A percentile compares a stretch with the other conserved stretches of the same genome.
phyloP scores from a whole-genome alignment of 331 rosid species.

The Prunus yedoensis region DNA sequence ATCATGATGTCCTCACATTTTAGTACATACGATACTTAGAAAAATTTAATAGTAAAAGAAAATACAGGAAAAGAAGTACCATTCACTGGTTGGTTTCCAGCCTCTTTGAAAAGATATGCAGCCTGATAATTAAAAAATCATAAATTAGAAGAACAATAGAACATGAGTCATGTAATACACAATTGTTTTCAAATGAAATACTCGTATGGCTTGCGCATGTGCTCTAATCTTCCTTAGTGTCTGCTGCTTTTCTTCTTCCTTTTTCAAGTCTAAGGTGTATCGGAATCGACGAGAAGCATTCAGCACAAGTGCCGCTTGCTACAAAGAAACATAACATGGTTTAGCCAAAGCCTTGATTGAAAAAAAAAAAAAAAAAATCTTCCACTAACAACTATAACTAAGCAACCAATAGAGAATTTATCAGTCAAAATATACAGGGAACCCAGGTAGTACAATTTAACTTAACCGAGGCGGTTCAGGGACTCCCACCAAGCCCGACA shows the following conservation, averaged over 20 bases:
- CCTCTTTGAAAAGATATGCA: slow-evolving; percentile 75
- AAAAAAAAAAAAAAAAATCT: not conserved
- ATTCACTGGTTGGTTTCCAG: slow-evolving; percentile 27
- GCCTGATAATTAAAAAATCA: slow-evolving; percentile 52
- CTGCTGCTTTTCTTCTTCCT: slow-evolving; percentile 78
- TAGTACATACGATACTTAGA: not conserved
- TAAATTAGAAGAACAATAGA: slow-evolving; percentile 21
- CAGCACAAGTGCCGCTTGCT: slow-evolving; percentile 99
- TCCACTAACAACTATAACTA: not conserved
- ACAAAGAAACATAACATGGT: slow-evolving; percentile 20
- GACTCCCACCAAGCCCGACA: not conserved
- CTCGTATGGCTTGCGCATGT: slow-evolving; percentile 87
- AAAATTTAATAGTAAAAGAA: not conserved
- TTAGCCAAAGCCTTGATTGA: slow-evolving; percentile 14
- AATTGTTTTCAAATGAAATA: slow-evolving; percentile 30
- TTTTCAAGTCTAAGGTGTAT: slow-evolving; percentile 95
- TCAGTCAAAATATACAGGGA: slow-evolving; percentile 1
- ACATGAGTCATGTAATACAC: slow-evolving; percentile 5
- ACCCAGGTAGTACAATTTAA: not conserved
- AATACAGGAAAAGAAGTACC: slow-evolving; percentile 47
- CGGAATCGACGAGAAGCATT: slow-evolving; percentile 99
- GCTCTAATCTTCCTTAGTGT: slow-evolving; percentile 77
- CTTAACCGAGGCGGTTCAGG: not conserved
- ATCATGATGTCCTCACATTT: not conserved
- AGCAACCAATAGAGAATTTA: not conserved